Base-by-base conservation (phyloP, 257 asterid genomes). In the Nicotiana benthamiana region DNA sequence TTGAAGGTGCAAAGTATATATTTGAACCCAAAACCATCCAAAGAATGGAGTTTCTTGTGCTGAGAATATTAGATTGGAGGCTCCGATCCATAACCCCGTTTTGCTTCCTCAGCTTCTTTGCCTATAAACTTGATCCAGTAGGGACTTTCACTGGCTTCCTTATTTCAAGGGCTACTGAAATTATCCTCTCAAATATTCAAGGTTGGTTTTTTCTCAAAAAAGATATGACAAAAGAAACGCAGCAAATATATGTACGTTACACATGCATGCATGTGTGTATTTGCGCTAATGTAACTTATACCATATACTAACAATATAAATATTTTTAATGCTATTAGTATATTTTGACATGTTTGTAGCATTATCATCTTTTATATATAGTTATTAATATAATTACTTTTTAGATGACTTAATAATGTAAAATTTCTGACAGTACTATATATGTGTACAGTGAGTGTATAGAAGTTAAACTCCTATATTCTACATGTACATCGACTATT, bases 21-120 rank as follows among this genome's bases (percentile, higher is more conserved):
- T 95, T 95, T 82, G 97, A 95, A 83, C 90, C 99, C 22, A 91
- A 90, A 84, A 95, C 90, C 63, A 85, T 95, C 51, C 89, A 83
- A 59, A 89, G 94, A 80, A 95, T 93, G 99, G 99, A 95, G 88
- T 88, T 93, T 83, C 95, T 93, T 53, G 97, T 93, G 80, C 91
- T 95, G 52, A 90, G 89, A 83, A 91, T 86, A 11, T 75, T 95
- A 79, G 95, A 92, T 72, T 95, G 99, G 99, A 92, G 93, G 92
- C 97, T 95, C 40, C 86, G 97, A 83, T 88, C 93, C 12, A 83
- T 95, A 70, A 90, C 97, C 51, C 99, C 99, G 10, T 91, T 92
- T 81, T 88, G 90, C 86, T 95, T 90, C 76, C 88, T 95, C 75
- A 79, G 87, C 81, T 91, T 87, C 83, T 95, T 95, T 72, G 93